These are phyloP conservation scores for Laburnicola sp. DNA, from an alignment of 2,329 filamentous ascomycete genomes.

Conservation along the genomic window DNA sequence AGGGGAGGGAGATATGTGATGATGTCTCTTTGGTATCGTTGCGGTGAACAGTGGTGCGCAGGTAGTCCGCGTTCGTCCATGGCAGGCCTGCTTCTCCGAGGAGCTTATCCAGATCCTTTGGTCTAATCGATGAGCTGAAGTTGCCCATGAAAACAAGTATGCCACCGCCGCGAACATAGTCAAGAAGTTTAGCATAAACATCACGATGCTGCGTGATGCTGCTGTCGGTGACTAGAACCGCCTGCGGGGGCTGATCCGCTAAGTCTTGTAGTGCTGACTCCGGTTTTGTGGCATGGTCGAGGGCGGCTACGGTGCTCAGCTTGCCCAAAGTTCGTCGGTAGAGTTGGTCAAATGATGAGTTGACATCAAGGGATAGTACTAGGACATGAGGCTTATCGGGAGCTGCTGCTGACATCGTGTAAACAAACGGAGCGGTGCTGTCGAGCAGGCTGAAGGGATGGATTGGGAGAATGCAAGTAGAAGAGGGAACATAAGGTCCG, in stretches of 20 bases:
- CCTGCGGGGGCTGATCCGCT: constrained; percentile 1
- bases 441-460: too few relatives aligned
- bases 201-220: constrained; percentile 2
- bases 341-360: too few relatives aligned
- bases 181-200: constrained; percentile 4
- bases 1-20: not conserved
- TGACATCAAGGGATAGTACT: too few relatives aligned
- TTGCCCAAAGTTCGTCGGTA: too few relatives aligned
- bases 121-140: not conserved
- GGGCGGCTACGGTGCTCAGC: not conserved
- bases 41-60: not conserved
- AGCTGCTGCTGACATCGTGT: too few relatives aligned
- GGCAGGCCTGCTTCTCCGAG: constrained; percentile 5
- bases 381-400: too few relatives aligned
- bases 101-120: not conserved
- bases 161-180: constrained; percentile 7
- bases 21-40: not conserved
- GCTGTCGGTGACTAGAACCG: constrained; percentile 3
- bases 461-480: too few relatives aligned
- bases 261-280: not conserved
- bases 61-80: too few relatives aligned
- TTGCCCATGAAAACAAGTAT: constrained; percentile 7
- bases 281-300: constrained; percentile 2
- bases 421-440: too few relatives aligned
- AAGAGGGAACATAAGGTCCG: too few relatives aligned